Evolutionary conservation across 2,329 filamentous ascomycete species (phyloP).

Genomic region (Moelleriella libera): DNA sequence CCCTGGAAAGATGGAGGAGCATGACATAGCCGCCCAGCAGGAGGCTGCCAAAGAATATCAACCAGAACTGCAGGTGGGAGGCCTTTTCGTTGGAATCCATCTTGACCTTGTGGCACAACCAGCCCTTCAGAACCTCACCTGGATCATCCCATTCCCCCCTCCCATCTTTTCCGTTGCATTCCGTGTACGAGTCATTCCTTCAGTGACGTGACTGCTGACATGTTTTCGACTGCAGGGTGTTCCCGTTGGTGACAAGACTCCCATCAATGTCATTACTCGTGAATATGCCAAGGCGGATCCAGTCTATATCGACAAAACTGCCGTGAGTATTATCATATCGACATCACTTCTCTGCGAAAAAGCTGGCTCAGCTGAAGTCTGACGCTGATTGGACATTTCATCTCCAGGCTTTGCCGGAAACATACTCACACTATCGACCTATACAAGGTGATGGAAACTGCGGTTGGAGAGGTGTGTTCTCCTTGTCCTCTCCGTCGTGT

Average conservation of each 20-base stretch:
- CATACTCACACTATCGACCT: conserved; percentile 76
- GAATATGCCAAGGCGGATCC: conserved; percentile 85
- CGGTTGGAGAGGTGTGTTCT: conserved; percentile 80
- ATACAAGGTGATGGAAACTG: conserved; percentile 91
- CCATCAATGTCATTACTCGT: conserved; percentile 62
- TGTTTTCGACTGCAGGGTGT: conserved; percentile 47
- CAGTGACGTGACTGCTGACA: background rate
- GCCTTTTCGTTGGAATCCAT: background rate
- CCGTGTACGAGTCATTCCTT: background rate
- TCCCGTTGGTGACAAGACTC: conserved; percentile 63
- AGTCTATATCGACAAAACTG: conserved; percentile 74
- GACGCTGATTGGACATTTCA: conserved; percentile 6
- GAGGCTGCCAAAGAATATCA: conserved; percentile 45
- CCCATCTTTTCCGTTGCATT: no score
- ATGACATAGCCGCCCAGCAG: conserved; percentile 43
- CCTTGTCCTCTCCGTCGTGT: background rate
- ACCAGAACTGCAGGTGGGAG: conserved; percentile 38
- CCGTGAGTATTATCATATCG: conserved; percentile 39
- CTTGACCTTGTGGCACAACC: no score
- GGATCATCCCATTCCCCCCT: no score
- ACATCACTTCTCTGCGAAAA: background rate
- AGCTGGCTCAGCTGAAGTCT: background rate
- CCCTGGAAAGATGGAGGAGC: conserved; percentile 18
- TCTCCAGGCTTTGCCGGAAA: conserved; percentile 58
- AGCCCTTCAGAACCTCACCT: no score